Base-by-base conservation (phyloP, 1,284 basidiomycete genomes). In the Hymenochaete sp. region DNA sequence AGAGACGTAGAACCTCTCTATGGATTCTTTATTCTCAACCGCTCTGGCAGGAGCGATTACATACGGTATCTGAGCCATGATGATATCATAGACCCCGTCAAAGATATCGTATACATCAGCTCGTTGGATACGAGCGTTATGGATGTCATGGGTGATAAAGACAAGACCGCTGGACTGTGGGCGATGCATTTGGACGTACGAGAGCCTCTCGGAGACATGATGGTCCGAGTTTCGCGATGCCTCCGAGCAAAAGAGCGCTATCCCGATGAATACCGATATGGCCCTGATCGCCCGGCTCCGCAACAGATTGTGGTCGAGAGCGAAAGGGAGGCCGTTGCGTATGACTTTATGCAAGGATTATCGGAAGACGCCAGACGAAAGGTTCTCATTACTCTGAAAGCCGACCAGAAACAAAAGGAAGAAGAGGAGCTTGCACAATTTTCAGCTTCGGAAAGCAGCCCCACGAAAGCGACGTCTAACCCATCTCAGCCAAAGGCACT, bases 21-120 rank as follows among this genome's bases (percentile, higher is more conserved):
- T 59, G 89, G 88, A 8, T 81, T 91, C 59, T 92, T 87, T 61
- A 81, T 93, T 49, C 70, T 93, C 53, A 93, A 93, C 60, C 79
- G 90, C 38, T 78, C 84, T 58, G 87, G 86, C n/a, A 79, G 79
- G 59, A 81, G 87, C 41, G 90, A 92, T 61, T 88, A 87, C 57
- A 74, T 79, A 44, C 81, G 85, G 44, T 73, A 76, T 31, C 66
- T 93, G 36, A 79, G 80, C 53, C 81, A 86, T 13, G 85, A 90
- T 62, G 86, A 90, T 63, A 79, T 82, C 51, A 68, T 91, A 51
- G 74, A 81, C 45, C 65, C 77, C 11, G 68, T 71, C 35, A 77
- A 75, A 40, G 59, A 64, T 48, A 50, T 13, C 49, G 52, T 26
- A n/a, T 43, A 35, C 42, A 29, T 43, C 27, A 39, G 42, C 24